These are phyloP conservation scores for Orbilia quercus DNA, from an alignment of 2,329 filamentous ascomycete genomes.

Conservation along the genomic window DNA sequence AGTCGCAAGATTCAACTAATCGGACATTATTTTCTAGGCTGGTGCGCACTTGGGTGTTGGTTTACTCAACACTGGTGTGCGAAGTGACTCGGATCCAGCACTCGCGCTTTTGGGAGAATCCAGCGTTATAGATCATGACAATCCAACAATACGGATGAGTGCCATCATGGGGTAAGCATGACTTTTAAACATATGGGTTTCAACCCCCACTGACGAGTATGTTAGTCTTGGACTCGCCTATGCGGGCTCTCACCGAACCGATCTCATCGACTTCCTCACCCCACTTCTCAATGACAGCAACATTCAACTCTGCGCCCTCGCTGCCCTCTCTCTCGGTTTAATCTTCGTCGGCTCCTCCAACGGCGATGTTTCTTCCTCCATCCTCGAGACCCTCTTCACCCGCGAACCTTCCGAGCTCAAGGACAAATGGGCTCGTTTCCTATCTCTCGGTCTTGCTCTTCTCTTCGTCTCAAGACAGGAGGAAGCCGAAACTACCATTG, in stretches of 20 bases:
- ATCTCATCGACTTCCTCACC: conserved; percentile 83
- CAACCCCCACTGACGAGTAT: not conserved
- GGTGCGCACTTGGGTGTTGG: conserved; percentile 93
- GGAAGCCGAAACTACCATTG: conserved; percentile 96
- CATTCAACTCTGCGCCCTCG: conserved; percentile 97
- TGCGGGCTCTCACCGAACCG: conserved; percentile 91
- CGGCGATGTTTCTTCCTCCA: conserved; percentile 88
- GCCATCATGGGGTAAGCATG: conserved; percentile 78
- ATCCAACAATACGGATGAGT: conserved; percentile 79
- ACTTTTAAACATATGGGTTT: not conserved
- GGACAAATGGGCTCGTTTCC: conserved; percentile 98
- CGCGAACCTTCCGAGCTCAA: conserved; percentile 87
- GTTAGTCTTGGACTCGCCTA: conserved; percentile 84
- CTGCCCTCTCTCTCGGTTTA: conserved; percentile 87
- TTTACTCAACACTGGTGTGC: conserved; percentile 93
- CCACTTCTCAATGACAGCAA: conserved; percentile 89
- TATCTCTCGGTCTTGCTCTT: conserved; percentile 90
- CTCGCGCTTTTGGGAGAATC: conserved; percentile 84
- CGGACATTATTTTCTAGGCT: conserved; percentile 69
- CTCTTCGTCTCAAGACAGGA: conserved; percentile 97
- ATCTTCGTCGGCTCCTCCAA: conserved; percentile 94
- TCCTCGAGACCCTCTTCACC: conserved; percentile 91
- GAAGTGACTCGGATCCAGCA: conserved; percentile 88
- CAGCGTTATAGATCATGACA: conserved; percentile 82
- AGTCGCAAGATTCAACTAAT: conserved; percentile 12